Conservation (phyloP, 1,284 basidiomycete species). For the Cutaneotrichosporon cavernicola region DNA sequence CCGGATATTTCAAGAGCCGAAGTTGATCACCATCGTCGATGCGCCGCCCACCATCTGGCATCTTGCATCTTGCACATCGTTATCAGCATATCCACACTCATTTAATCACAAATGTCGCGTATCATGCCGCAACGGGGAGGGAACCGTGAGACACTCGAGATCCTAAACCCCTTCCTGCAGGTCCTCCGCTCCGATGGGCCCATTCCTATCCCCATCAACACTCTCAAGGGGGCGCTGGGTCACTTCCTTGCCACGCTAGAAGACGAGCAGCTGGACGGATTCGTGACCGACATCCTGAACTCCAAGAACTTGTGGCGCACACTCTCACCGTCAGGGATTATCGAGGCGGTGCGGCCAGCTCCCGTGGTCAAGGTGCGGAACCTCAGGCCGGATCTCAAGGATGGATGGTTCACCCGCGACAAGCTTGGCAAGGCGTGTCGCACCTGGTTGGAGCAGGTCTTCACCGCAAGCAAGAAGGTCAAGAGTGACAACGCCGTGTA, state of each 20-base stretch:
- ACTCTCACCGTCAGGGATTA: constrained; percentile 7
- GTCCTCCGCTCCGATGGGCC: constrained; percentile 27
- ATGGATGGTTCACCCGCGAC: constrained; percentile 20
- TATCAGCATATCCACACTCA: not conserved
- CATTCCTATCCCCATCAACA: constrained; percentile 33
- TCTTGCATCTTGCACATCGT: not conserved
- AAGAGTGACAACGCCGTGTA: constrained; percentile 3
- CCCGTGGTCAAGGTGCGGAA: constrained; percentile 10
- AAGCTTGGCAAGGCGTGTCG: constrained; percentile 20
- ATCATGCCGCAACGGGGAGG: not conserved
- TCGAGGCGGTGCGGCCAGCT: constrained; percentile 16
- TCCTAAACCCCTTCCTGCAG: constrained; percentile 34
- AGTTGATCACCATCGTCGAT: not conserved
- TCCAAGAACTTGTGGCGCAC: constrained; percentile 34
- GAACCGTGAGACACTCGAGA: constrained; percentile 17
- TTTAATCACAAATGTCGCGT: constrained; percentile 3
- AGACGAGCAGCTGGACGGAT: constrained; percentile 22
- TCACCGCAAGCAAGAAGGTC: constrained; percentile 10
- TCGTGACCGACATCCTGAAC: constrained; percentile 26
- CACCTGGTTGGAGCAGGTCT: constrained; percentile 17
- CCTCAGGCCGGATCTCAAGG: constrained; percentile 17
- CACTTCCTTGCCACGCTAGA: constrained; percentile 41
- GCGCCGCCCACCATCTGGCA: not conserved
- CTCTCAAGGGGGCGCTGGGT: constrained; percentile 39
- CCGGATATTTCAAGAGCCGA: not conserved